These are phyloP conservation scores for Luffa acutangula DNA, from an alignment of 306 rosid species.

Conservation along the genomic window DNA sequence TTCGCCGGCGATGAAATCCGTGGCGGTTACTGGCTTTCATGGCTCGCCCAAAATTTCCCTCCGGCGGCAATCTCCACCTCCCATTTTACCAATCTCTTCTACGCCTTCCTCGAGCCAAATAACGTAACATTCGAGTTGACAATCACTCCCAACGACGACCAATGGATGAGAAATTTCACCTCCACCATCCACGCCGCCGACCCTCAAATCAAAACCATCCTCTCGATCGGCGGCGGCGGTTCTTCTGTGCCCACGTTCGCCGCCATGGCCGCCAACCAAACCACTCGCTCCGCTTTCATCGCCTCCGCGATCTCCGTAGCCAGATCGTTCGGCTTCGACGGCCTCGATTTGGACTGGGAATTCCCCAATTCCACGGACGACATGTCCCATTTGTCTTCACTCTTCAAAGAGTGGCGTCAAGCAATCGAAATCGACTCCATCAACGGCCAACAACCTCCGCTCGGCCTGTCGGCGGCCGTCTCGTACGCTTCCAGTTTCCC, in stretches of 20 bases:
- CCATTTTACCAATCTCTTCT: constrained; percentile 60
- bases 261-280: constrained; percentile 24
- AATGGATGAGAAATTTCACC: constrained; percentile 29
- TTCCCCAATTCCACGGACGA: constrained; percentile 35
- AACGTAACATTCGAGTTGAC: constrained; percentile 28
- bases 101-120: constrained; percentile 50
- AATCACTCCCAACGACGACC: constrained; percentile 20
- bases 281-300: constrained; percentile 38
- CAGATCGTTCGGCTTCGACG: constrained; percentile 47
- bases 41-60: constrained; percentile 28
- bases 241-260: constrained; percentile 40
- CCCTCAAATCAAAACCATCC: constrained; percentile 44
- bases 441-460: constrained; percentile 19
- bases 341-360: constrained; percentile 85
- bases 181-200: constrained; percentile 16
- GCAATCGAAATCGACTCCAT: constrained; percentile 25
- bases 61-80: constrained; percentile 27
- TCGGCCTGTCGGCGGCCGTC: constrained; percentile 52
- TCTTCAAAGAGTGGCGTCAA: constrained; percentile 40
- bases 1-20: constrained; percentile 14
- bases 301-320: constrained; percentile 49
- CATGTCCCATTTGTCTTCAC: constrained; percentile 50
- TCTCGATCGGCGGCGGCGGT: constrained; percentile 65
- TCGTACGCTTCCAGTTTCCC: constrained; percentile 35
- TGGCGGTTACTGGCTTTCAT: constrained; percentile 73